Evolutionary conservation across 2,329 filamentous ascomycete genomes (phyloP), one percentile per base, ranked within the genome.

Genomic region (Cladobotryum mycophilum): DNA sequence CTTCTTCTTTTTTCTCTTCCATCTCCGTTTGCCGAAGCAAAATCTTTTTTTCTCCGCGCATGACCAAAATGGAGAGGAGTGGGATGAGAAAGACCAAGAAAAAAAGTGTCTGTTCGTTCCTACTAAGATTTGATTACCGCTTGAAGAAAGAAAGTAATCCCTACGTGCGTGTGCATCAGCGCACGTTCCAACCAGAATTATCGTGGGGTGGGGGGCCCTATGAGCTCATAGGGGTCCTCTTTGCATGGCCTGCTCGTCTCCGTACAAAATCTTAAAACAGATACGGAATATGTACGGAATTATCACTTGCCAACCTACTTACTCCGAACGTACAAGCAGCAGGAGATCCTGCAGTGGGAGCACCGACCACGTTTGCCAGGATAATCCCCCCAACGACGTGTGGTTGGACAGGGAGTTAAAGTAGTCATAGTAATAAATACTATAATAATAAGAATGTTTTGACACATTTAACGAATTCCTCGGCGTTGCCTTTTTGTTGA

Each of bases 221-320:
- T 63, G 61, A 62, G 60, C 59, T 63, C 61, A 63, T 63, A 63
- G 52, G 61, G 61, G 59, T 63, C 61, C 51, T 60, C 45, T 48
- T 30, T 44, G 30, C 34, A 30, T 30, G 25, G n/a, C n/a, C 25
- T 11, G 25, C 25, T 30, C n/a, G 25, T 30, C 25, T 30, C 25
- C 25, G 9, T 30, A 7, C 25, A 30, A 30, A 5, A 37, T 34
- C 13, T 12, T 25, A 33, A 45, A 42, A 22, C 41, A 42, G n/a
- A 42, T 42, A 13, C 41, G 41, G 41, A 20, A 42, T 42, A 22
- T 22, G 14, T 22, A 42, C 41, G 15, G 41, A 17, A 42, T 25
- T 6, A 7, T 42, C 15, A 30, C 41, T 9, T 22, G 12, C 20
- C 20, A 20, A 20, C 20, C 20, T 20, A 20, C 20, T 20, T 5